These are phyloP conservation scores for Vanrija humicola DNA, from an alignment of 1,284 basidiomycete species.

Conservation along the genomic window DNA sequence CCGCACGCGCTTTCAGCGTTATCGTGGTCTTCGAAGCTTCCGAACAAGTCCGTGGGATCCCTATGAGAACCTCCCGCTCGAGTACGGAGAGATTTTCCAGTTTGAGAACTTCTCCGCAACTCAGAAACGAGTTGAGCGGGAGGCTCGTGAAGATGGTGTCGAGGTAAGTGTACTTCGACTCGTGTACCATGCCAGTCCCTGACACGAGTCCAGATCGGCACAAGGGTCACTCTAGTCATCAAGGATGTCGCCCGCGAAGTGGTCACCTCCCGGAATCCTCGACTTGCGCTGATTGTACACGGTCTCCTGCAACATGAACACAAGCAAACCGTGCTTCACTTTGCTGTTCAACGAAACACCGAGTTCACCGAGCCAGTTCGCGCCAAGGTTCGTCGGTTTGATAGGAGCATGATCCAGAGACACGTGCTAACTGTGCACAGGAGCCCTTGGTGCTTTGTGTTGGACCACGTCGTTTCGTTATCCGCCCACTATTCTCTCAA, in stretches of 20 bases:
- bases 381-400: constrained; percentile 65
- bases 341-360: constrained; percentile 90
- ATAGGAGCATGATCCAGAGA: neutral
- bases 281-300: constrained; percentile 67
- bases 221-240: constrained; percentile 68
- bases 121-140: constrained; percentile 66
- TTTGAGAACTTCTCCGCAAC: constrained; percentile 93
- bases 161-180: constrained; percentile 55
- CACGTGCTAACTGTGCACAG: constrained; percentile 47
- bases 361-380: constrained; percentile 84
- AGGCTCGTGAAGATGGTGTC: constrained; percentile 62
- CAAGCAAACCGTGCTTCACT: constrained; percentile 90
- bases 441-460: constrained; percentile 85
- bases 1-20: constrained; percentile 83
- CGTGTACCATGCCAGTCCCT: neutral
- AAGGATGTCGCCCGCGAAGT: constrained; percentile 61
- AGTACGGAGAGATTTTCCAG: constrained; percentile 94
- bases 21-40: constrained; percentile 85
- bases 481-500: constrained; percentile 88
- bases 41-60: constrained; percentile 96
- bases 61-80: constrained; percentile 89
- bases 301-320: constrained; percentile 91
- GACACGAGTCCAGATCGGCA: constrained; percentile 60
- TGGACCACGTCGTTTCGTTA: constrained; percentile 76
- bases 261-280: constrained; percentile 47